phyloP scores from a whole-genome alignment of 129 eudicot genomes.

The Centella asiatica region DNA sequence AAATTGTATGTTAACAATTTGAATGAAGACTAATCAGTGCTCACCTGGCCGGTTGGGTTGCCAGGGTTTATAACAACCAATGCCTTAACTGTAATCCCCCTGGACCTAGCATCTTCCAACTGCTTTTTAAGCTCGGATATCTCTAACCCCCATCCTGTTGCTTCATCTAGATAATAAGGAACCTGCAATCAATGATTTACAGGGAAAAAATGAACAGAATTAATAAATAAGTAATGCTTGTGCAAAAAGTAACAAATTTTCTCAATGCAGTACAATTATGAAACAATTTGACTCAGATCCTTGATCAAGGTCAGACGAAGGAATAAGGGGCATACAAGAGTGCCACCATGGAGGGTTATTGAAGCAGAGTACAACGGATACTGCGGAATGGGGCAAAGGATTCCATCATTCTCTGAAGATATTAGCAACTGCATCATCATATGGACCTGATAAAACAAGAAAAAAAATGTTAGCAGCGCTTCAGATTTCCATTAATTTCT shows the following conservation, averaged over 20 bases:
- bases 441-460: conserved; percentile 52
- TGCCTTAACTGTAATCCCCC: conserved; percentile 76
- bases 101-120: conserved; percentile 72
- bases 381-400: conserved; percentile 92
- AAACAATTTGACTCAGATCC: too few relatives aligned
- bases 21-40: not conserved
- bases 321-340: conserved; percentile 53
- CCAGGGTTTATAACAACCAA: conserved; percentile 96
- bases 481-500: not conserved
- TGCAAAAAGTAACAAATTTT: not conserved
- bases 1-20: not conserved
- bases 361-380: conserved; percentile 97
- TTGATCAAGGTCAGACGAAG: not conserved
- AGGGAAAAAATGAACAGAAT: not conserved
- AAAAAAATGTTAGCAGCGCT: not conserved
- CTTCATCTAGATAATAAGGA: conserved; percentile 97
- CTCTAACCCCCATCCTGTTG: conserved; percentile 97
- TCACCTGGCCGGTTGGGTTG: conserved; percentile 96
- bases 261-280: too few relatives aligned
- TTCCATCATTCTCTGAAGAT: conserved; percentile 82
- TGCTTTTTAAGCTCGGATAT: conserved; percentile 76
- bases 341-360: conserved; percentile 96
- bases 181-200: conserved; percentile 47
- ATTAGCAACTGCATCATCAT: conserved; percentile 95
- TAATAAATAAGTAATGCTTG: not conserved